These are phyloP conservation scores for Lagenaria siceraria DNA, from an alignment of 306 rosid species.

Conservation along the genomic window DNA sequence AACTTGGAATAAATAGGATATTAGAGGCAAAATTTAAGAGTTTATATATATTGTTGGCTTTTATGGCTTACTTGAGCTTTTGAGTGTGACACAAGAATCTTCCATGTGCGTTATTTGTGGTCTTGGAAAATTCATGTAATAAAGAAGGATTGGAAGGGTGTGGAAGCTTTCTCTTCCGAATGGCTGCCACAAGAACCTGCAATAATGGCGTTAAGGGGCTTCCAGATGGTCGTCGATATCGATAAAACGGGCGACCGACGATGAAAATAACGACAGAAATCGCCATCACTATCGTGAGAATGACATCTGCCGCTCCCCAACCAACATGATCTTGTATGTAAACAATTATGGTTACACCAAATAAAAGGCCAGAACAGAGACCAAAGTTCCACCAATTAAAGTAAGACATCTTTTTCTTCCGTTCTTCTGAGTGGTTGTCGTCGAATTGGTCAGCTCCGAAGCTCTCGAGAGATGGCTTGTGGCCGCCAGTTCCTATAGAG, in stretches of 20 bases:
- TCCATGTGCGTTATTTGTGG: conserved; percentile 10
- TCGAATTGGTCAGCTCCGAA: conserved; percentile 98
- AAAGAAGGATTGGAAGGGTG: conserved; percentile 43
- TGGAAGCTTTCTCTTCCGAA: conserved; percentile 54
- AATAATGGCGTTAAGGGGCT: conserved; percentile 86
- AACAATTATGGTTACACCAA: conserved; percentile 77
- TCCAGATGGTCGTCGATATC: conserved; percentile 51
- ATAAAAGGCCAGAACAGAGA: conserved; percentile 58
- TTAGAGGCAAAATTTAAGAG: background rate
- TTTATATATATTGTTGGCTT: background rate
- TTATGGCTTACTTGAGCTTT: conserved; percentile 48
- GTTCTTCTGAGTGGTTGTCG: conserved; percentile 50
- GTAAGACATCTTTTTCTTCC: conserved; percentile 69
- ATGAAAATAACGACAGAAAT: conserved; percentile 51
- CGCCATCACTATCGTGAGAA: conserved; percentile 50
- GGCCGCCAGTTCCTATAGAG: conserved; percentile 91
- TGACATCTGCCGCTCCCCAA: conserved; percentile 69
- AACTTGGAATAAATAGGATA: background rate
- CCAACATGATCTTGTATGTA: conserved; percentile 64
- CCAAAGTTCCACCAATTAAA: conserved; percentile 95
- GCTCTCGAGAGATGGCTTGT: conserved; percentile 83
- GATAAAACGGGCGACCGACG: conserved; percentile 49
- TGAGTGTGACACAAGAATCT: conserved; percentile 64
- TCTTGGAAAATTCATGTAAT: conserved; percentile 44
- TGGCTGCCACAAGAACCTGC: conserved; percentile 76